These are phyloP conservation scores for Euphorbia celastroides DNA, from an alignment of 441 rosid species.

Conservation along the genomic window DNA sequence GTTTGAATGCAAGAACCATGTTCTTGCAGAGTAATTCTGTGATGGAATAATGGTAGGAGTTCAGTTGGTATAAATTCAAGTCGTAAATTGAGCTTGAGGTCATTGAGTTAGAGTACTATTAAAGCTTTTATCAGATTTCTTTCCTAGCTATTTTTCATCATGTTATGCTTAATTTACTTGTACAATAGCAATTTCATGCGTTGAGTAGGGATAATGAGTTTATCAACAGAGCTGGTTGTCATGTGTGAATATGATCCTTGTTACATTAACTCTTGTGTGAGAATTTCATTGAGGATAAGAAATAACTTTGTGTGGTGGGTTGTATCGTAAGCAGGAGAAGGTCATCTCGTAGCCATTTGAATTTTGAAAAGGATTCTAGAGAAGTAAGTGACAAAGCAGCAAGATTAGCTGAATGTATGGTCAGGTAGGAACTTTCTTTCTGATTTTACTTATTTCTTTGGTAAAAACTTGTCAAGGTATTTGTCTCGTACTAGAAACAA, in stretches of 20 bases:
- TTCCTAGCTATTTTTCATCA: not conserved
- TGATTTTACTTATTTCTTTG: not conserved
- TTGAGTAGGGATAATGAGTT: not conserved
- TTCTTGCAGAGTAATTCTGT: not conserved
- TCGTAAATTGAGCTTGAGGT: too few species aligned
- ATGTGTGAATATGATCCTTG: not conserved
- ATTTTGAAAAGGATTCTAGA: slow-evolving; percentile 36
- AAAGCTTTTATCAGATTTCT: not conserved
- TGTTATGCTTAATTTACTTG: not conserved
- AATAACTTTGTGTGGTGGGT: slow-evolving; percentile 9
- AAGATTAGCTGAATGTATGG: slow-evolving; percentile 48
- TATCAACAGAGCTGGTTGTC: not conserved
- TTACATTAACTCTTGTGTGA: not conserved
- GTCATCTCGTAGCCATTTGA: slow-evolving; percentile 40
- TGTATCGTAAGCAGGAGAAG: slow-evolving; percentile 48
- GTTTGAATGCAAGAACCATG: not conserved
- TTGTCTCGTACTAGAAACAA: too few species aligned
- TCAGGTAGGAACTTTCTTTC: slow-evolving; percentile 41
- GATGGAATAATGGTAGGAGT: not conserved
- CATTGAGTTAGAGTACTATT: slow-evolving; percentile 3
- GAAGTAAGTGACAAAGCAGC: slow-evolving; percentile 53
- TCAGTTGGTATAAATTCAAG: not conserved
- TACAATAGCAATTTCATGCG: not conserved
- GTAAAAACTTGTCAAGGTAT: not conserved
- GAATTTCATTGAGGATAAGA: not conserved